These are phyloP conservation scores for Macaranga tanarius DNA, from an alignment of 441 rosid species.

Conservation along the genomic window DNA sequence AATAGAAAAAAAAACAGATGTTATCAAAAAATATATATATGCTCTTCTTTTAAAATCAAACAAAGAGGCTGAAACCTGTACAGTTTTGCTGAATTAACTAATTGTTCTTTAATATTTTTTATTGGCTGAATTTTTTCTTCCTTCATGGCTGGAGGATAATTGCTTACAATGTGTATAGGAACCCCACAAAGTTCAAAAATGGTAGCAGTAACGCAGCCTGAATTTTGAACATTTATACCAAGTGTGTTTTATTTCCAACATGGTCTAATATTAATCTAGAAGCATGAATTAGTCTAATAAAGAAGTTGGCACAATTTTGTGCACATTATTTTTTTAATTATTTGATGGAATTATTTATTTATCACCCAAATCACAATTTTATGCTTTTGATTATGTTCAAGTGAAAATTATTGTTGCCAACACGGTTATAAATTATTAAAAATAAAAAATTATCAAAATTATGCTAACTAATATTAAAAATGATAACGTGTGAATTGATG, in stretches of 20 bases:
- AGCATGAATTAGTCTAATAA: neutral
- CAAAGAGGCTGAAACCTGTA: too few species aligned
- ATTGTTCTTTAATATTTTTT: too few species aligned
- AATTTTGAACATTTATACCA: neutral
- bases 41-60: too few species aligned
- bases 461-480: too few species aligned
- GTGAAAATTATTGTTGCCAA: too few species aligned
- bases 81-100: too few species aligned
- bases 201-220: neutral
- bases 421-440: too few species aligned
- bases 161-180: neutral
- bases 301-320: neutral
- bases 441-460: too few species aligned
- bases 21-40: too few species aligned
- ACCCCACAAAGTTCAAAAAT: neutral
- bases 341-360: neutral
- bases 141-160: neutral
- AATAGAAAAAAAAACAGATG: too few species aligned
- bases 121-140: too few species aligned
- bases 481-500: too few species aligned
- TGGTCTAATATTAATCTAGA: conserved; percentile 3
- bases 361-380: neutral
- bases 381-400: neutral
- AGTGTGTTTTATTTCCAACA: neutral
- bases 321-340: neutral